phyloP scores from a whole-genome alignment of 441 rosid genomes.

The Mallotus japonicus region DNA sequence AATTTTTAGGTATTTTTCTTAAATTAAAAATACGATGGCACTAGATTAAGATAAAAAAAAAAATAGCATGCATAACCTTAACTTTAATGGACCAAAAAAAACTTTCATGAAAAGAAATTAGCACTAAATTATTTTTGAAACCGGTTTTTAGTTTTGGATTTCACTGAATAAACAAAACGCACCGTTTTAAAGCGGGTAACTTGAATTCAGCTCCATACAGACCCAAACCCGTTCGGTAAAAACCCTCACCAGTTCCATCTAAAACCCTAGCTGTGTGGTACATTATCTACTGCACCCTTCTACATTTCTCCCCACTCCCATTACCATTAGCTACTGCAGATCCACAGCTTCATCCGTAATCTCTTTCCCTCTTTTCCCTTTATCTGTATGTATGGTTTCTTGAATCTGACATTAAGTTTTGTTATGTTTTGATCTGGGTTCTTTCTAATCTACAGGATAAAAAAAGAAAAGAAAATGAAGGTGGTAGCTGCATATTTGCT shows the following conservation, averaged over 20 bases:
- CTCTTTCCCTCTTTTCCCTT: neutral
- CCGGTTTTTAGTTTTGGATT: no score
- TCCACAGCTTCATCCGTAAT: neutral
- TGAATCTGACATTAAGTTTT: neutral
- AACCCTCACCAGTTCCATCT: neutral
- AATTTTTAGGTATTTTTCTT: no score
- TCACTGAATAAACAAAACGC: neutral
- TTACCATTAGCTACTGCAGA: neutral
- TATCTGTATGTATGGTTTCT: neutral
- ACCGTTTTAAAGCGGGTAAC: slow-evolving; percentile 4
- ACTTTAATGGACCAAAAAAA: no score
- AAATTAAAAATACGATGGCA: no score
- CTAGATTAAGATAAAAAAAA: no score
- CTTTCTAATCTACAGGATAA: neutral
- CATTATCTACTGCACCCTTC: no score
- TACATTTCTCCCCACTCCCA: neutral
- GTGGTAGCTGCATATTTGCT: slow-evolving; percentile 61
- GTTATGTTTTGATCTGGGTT: neutral
- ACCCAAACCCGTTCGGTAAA: neutral
- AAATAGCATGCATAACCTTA: no score
- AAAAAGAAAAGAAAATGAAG: slow-evolving; percentile 22
- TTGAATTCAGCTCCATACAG: neutral
- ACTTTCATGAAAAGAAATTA: no score
- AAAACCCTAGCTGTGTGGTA: slow-evolving; percentile 6
- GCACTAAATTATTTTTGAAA: no score